Evolutionary conservation across 768 basidiomycete genomes (phyloP).

Genomic region (Dentipellis fragilis): DNA sequence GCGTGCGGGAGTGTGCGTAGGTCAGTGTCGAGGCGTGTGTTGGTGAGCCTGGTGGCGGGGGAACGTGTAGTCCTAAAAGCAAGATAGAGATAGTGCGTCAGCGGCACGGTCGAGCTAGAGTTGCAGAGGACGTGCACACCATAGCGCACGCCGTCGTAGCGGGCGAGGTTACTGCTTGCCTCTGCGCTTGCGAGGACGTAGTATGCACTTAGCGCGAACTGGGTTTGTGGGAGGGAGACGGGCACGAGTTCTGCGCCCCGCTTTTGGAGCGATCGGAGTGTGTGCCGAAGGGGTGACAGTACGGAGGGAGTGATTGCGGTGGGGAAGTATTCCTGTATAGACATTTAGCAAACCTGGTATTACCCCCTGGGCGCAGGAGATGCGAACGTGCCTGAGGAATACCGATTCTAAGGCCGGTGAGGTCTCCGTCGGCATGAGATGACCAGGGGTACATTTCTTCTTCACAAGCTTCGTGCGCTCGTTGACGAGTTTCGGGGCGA

Average conservation of each 20-base stretch:
- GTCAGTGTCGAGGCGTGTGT: slow-evolving; percentile 40
- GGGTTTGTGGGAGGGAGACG: slow-evolving; percentile 61
- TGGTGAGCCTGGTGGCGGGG: slow-evolving; percentile 32
- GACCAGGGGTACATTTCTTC: slow-evolving; percentile 3
- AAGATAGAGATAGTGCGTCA: not conserved
- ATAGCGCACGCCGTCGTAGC: slow-evolving; percentile 83
- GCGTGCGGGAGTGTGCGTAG: slow-evolving; percentile 58
- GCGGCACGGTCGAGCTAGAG: not conserved
- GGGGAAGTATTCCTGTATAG: slow-evolving; percentile 68
- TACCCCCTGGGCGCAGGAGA: too few relatives aligned
- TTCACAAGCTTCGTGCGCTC: slow-evolving; percentile 19
- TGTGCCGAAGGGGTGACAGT: slow-evolving; percentile 31
- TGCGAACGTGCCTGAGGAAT: slow-evolving; percentile 49
- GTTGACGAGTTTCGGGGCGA: slow-evolving; percentile 26
- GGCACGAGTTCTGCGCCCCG: slow-evolving; percentile 62
- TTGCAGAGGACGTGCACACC: slow-evolving; percentile 32
- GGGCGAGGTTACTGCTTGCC: slow-evolving; percentile 83
- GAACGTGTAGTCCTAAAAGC: slow-evolving; percentile 38
- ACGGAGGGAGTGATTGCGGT: slow-evolving; percentile 43
- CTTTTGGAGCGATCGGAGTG: slow-evolving; percentile 31
- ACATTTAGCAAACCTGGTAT: too few relatives aligned
- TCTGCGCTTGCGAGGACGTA: slow-evolving; percentile 95
- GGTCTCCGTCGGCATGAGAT: slow-evolving; percentile 2
- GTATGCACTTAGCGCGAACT: slow-evolving; percentile 82
- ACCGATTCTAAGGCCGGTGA: slow-evolving; percentile 59